Conservation (phyloP, 1,284 basidiomycete species). For the Irpex sp. region DNA sequence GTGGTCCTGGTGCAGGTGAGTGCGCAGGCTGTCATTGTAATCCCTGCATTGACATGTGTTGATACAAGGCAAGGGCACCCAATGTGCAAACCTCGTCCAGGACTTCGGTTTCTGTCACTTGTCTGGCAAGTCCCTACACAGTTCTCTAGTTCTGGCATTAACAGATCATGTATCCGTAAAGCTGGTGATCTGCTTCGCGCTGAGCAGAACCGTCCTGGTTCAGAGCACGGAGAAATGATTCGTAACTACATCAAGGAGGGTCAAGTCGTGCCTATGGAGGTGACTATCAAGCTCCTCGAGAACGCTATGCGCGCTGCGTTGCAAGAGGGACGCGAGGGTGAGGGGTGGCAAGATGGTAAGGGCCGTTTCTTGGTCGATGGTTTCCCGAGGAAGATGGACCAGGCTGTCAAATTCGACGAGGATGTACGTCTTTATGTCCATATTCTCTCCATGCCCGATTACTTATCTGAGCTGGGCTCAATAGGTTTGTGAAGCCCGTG, state of each 20-base stretch:
- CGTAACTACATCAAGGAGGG: constrained; percentile 90
- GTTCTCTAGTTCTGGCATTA: not conserved
- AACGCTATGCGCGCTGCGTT: constrained; percentile 85
- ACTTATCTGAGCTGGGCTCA: constrained; percentile 1
- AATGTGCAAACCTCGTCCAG: constrained; percentile 85
- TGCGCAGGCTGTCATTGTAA: constrained; percentile 1
- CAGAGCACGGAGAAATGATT: constrained; percentile 86
- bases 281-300: constrained; percentile 93
- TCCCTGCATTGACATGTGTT: not conserved
- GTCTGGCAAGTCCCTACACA: constrained; percentile 57
- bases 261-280: constrained; percentile 94
- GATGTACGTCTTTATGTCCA: constrained; percentile 48
- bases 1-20: constrained; percentile 92
- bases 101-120: constrained; percentile 93
- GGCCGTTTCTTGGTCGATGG: constrained; percentile 96
- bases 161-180: constrained; percentile 26
- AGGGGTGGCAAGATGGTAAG: constrained; percentile 70
- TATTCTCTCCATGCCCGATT: not conserved
- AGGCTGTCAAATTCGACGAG: constrained; percentile 91
- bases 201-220: constrained; percentile 88
- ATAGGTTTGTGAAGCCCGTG: constrained; percentile 77
- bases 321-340: constrained; percentile 30
- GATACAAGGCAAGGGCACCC: constrained; percentile 89
- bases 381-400: constrained; percentile 99
- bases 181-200: constrained; percentile 96